These are phyloP conservation scores for Tetradesmus lagerheimii DNA, from an alignment of 139 green algal genomes.

Conservation along the genomic window DNA sequence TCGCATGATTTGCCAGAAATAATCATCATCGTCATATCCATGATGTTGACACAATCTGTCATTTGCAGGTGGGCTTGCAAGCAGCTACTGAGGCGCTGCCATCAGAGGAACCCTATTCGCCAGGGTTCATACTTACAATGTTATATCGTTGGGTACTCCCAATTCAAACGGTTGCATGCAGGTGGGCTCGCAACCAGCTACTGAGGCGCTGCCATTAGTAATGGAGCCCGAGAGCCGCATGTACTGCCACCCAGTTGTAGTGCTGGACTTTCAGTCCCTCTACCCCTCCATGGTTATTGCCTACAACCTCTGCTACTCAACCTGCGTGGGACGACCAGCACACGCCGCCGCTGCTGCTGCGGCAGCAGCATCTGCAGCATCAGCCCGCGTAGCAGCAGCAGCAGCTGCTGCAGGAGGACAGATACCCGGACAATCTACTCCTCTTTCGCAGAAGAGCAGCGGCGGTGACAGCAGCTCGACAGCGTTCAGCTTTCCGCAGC, in stretches of 20 bases:
- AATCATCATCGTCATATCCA: too few relatives aligned
- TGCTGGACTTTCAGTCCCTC: slow-evolving; percentile 98
- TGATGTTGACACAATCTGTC: background rate
- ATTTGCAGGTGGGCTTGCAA: slow-evolving; percentile 83
- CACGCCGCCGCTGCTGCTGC: slow-evolving; percentile 61
- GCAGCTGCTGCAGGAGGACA: background rate
- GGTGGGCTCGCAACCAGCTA: slow-evolving; percentile 92
- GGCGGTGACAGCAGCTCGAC: background rate
- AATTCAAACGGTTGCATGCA: slow-evolving; percentile 54
- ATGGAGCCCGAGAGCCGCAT: slow-evolving; percentile 94
- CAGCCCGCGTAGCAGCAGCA: background rate
- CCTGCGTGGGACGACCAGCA: slow-evolving; percentile 79
- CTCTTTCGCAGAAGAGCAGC: slow-evolving; percentile 20
- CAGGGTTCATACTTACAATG: too few relatives aligned
- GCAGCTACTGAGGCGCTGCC: slow-evolving; percentile 94
- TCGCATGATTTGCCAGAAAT: too few relatives aligned
- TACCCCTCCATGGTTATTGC: slow-evolving; percentile 98
- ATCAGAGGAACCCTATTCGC: too few relatives aligned
- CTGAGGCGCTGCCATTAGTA: slow-evolving; percentile 95
- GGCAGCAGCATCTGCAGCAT: background rate
- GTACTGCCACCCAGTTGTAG: slow-evolving; percentile 88
- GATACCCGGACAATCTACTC: background rate
- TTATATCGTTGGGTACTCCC: too few relatives aligned
- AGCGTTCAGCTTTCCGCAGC: background rate
- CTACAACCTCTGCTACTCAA: slow-evolving; percentile 99